phyloP scores from a whole-genome alignment of 2,329 filamentous ascomycete genomes.

The Pyricularia sp. region DNA sequence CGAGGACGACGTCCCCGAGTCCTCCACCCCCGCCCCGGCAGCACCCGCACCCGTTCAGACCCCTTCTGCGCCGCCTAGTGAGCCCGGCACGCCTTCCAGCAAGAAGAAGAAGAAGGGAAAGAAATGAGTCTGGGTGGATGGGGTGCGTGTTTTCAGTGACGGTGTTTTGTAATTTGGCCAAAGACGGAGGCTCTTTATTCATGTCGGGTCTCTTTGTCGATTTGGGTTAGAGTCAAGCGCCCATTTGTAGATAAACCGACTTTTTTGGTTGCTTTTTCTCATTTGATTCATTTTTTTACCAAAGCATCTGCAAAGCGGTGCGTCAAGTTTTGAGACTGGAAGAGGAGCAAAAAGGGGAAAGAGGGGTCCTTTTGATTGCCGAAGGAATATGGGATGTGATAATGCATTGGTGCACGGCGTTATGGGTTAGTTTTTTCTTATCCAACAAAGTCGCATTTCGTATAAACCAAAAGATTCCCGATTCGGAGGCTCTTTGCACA shows the following conservation, averaged over 20 bases:
- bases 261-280: not conserved
- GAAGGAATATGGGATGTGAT: not conserved
- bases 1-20: conserved; percentile 49
- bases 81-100: conserved; percentile 24
- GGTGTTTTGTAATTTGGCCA: not conserved
- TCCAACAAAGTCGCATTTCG: not conserved
- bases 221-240: not conserved
- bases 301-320: not conserved
- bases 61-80: not conserved
- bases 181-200: not conserved
- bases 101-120: conserved; percentile 52
- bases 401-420: not conserved
- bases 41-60: not conserved
- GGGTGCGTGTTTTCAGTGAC: not conserved
- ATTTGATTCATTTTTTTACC: not conserved
- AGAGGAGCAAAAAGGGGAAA: not conserved
- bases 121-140: conserved; percentile 30
- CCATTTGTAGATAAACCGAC: not conserved
- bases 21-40: not conserved
- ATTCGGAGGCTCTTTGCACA: not conserved
- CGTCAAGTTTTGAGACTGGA: not conserved
- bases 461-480: not conserved
- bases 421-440: not conserved
- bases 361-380: not conserved
- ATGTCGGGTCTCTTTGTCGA: not conserved